Base-by-base conservation (phyloP, 176 grass and related monocot genomes). In the Secale cereale region DNA sequence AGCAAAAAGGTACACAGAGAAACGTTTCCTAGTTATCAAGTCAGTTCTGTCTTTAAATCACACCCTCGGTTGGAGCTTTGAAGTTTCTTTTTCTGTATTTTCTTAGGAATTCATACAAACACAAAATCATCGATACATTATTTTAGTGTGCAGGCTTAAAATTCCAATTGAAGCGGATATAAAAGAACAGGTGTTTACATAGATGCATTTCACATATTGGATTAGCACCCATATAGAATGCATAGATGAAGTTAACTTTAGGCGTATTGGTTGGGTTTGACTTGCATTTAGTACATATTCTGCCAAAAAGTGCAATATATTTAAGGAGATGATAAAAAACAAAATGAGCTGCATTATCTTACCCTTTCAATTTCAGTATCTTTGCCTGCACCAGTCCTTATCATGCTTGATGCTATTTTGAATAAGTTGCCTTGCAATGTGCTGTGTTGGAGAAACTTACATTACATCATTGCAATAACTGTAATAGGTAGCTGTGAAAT, bases 1-100 rank as follows among this genome's bases (percentile, higher is more conserved):
- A 99, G 76, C 81, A 99, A 97, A 89, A 99, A 92, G 94, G 97
- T 99, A 88, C 29, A 65, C 31, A 19, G 39, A 65, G 43, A 74
- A 79, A 74, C 76, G 76, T 25, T 65, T 67, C 27, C 22, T 20
- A 59, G 10, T 70, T 30, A 23, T 52, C 50, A 41, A 52, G 10
- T 72, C 52, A 41, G 9, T 43, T 78, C 28, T 85, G 85, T 75
- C 41, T 64, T 64, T 66, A 30, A 37, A 30, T 17, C n/a, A 16
- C 37, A 20, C 26, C 40, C 19, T 85, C 19, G 29, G 4, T 81
- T 26, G 56, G n/a, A 41, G 13, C 28, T 39, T 64, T 27, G 33
- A 31, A 71, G 28, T 84, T 78, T 84, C 30, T 74, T 81, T 82
- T 39, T 71, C 75, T 41, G 59, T 26, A 48, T n/a, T 83, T 59